These are phyloP conservation scores for Colletotrichum scovillei DNA, from an alignment of 2,329 filamentous ascomycete species.

Conservation along the genomic window DNA sequence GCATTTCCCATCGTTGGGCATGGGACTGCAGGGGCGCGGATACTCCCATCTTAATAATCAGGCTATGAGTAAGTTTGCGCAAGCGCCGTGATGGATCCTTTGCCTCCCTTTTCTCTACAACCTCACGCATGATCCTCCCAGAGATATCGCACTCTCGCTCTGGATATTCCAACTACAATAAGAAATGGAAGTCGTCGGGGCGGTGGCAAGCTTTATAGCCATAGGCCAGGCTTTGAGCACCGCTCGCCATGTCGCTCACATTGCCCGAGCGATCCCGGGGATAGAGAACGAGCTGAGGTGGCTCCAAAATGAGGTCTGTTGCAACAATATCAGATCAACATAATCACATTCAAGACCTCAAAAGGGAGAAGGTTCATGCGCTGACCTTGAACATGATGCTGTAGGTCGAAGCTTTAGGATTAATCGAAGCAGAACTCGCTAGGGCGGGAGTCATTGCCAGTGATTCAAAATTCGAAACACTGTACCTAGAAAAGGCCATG, in stretches of 20 bases:
- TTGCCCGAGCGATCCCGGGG: constrained; percentile 9
- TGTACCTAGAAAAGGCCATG: not conserved
- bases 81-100: too few species aligned
- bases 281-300: not conserved
- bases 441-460: not conserved
- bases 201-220: constrained; percentile 30
- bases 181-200: constrained; percentile 25
- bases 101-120: not conserved
- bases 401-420: constrained; percentile 3
- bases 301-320: constrained; percentile 10
- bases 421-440: not conserved
- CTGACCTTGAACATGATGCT: fast-evolving
- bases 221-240: constrained; percentile 23
- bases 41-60: not conserved
- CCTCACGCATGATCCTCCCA: not conserved
- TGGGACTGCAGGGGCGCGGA: not conserved
- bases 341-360: not conserved
- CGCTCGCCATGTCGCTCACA: not conserved
- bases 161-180: not conserved
- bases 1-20: not conserved
- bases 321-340: fast-evolving
- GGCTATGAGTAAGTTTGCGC: not conserved
- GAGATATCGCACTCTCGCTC: fast-evolving
- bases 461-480: not conserved
- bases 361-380: not conserved